Conservation (phyloP, 176 grass and related monocot genomes). For the Tuctoria greenei region DNA sequence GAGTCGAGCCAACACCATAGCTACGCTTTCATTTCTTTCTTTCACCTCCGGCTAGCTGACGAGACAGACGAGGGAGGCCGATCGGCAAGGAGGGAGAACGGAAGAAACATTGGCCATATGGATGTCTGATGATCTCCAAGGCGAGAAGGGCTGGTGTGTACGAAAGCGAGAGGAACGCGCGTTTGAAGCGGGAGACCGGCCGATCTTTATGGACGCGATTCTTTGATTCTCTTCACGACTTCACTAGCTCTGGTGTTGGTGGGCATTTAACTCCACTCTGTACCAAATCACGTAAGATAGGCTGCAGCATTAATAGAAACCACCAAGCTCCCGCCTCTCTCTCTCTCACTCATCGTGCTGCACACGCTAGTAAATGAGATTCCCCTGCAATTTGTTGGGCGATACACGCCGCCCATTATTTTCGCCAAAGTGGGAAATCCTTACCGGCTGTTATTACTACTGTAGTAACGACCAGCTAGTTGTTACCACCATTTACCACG, state of each 20-base stretch:
- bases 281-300: conserved; percentile 34
- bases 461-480: too few species aligned
- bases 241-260: conserved; percentile 18
- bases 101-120: neutral
- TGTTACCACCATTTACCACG: too few species aligned
- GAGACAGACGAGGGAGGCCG: too few species aligned
- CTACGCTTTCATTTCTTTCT: conserved; percentile 53
- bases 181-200: neutral
- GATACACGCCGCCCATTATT: neutral
- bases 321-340: neutral
- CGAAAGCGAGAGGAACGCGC: neutral
- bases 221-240: conserved; percentile 13
- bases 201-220: conserved; percentile 29
- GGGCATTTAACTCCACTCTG: conserved; percentile 42
- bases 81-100: neutral
- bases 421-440: too few species aligned
- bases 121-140: neutral
- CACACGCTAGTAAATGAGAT: neutral
- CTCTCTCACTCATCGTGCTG: too few species aligned
- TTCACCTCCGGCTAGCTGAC: neutral
- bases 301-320: neutral
- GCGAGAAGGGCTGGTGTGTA: neutral
- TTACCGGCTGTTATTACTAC: too few species aligned
- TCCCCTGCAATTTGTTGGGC: neutral
- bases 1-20: conserved; percentile 74